A percentile compares a stretch with the other conserved stretches of the same genome.
Conservation (phyloP, 2,329 filamentous ascomycete species). For the Microsporum ferrugineum region DNA sequence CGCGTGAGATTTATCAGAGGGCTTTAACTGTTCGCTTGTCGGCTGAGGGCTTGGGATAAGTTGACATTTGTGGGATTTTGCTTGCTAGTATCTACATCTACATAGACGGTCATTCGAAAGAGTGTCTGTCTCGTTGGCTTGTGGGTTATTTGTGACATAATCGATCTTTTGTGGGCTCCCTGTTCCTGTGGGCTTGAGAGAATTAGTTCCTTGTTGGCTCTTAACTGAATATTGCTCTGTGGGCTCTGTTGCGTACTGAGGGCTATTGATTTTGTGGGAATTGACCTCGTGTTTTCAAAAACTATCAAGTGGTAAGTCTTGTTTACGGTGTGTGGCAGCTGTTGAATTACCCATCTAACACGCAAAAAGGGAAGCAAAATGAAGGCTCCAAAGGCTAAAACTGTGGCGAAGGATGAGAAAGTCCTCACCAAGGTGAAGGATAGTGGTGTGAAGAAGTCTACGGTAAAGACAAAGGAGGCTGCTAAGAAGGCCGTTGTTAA, state of each 20-base stretch:
- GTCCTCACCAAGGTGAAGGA: conserved; percentile 39
- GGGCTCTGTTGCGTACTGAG: conserved; percentile 16
- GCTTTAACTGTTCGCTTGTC: conserved; percentile 20
- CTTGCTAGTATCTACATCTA: neutral
- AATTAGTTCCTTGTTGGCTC: conserved; percentile 6
- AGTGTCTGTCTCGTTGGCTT: conserved; percentile 1
- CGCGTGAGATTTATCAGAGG: conserved; percentile 24
- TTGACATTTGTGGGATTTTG: conserved; percentile 3
- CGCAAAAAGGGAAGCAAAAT: conserved; percentile 12
- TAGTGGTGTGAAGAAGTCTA: conserved; percentile 35
- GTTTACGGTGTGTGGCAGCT: neutral
- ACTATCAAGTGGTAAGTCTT: neutral
- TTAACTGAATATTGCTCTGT: conserved; percentile 10
- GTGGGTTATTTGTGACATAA: neutral
- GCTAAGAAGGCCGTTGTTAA: conserved; percentile 14
- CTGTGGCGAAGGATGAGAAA: conserved; percentile 33
- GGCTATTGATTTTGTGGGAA: neutral
- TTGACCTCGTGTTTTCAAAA: neutral
- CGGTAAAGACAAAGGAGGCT: conserved; percentile 22
- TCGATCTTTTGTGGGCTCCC: conserved; percentile 13
- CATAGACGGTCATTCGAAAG: conserved; percentile 28
- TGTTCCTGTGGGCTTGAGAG: conserved; percentile 10
- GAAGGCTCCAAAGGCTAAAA: conserved; percentile 38
- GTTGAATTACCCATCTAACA: neutral
- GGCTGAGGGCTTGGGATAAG: conserved; percentile 34